Conservation (phyloP, 371 early-diverging fungal species). For the Rhizomucor miehei region DNA sequence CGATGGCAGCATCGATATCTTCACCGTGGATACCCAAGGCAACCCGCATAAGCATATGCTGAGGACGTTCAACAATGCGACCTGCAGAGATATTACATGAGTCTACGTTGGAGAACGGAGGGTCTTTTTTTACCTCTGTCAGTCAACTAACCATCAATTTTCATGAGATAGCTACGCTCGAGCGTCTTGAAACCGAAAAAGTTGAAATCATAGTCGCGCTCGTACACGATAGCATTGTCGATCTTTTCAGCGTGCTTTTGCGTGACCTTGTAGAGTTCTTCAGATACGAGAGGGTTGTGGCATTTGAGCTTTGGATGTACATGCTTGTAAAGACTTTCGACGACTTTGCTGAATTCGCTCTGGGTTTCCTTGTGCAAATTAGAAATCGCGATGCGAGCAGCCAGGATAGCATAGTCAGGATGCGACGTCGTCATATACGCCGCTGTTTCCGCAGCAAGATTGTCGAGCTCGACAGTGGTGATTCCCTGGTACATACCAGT, state of each 20-base stretch:
- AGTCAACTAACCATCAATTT: constrained; percentile 66
- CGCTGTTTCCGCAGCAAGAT: constrained; percentile 88
- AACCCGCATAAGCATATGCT: constrained; percentile 96
- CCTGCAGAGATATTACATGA: constrained; percentile 2
- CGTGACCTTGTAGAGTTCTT: constrained; percentile 61
- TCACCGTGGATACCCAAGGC: constrained; percentile 90
- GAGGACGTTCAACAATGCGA: constrained; percentile 84
- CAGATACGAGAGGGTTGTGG: constrained; percentile 76
- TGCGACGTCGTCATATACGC: constrained; percentile 90
- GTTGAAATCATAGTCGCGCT: constrained; percentile 92
- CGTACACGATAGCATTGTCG: constrained; percentile 89
- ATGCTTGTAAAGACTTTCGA: constrained; percentile 66
- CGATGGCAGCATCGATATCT: constrained; percentile 84
- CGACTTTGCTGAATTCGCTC: constrained; percentile 66
- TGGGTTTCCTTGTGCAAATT: constrained; percentile 93
- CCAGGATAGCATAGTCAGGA: constrained; percentile 91
- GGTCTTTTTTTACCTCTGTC: too few species aligned
- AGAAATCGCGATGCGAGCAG: constrained; percentile 88
- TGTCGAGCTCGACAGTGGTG: constrained; percentile 87
- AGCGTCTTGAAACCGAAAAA: constrained; percentile 97
- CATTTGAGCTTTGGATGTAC: constrained; percentile 78
- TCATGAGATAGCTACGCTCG: constrained; percentile 87
- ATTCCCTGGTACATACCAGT: constrained; percentile 89
- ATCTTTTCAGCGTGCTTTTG: constrained; percentile 69
- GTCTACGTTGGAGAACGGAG: background rate